phyloP scores from a whole-genome alignment of 2,329 filamentous ascomycete genomes.

The Pestalotiopsis sp. region DNA sequence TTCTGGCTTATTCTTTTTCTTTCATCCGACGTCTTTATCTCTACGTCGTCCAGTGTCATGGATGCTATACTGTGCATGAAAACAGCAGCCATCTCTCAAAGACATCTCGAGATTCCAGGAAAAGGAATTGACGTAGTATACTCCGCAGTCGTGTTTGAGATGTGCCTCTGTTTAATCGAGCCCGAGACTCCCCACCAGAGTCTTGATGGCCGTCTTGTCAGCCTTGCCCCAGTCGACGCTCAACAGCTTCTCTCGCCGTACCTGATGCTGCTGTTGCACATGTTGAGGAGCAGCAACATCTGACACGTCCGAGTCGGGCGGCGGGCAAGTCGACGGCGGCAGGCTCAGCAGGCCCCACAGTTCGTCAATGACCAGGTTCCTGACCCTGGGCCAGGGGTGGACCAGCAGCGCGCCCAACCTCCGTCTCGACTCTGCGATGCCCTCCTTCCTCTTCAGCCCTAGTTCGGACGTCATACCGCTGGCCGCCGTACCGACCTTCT shows the following conservation, averaged over 20 bases:
- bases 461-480: constrained; percentile 18
- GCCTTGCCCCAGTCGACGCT: constrained; percentile 61
- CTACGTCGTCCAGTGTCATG: no score
- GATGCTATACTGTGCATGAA: no score
- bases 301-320: neutral
- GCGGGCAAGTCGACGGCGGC: neutral
- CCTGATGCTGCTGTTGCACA: neutral
- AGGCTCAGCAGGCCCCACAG: constrained; percentile 50
- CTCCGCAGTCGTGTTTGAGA: neutral
- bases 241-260: constrained; percentile 37
- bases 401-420: constrained; percentile 74
- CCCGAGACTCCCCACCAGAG: constrained; percentile 45
- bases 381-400: constrained; percentile 81
- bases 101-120: no score
- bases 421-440: constrained; percentile 58
- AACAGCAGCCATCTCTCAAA: no score
- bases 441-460: constrained; percentile 39
- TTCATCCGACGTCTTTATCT: no score
- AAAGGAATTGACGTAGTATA: neutral
- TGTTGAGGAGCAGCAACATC: neutral
- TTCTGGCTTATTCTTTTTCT: no score
- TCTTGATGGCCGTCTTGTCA: constrained; percentile 48
- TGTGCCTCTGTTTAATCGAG: constrained; percentile 29
- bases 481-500: constrained; percentile 16
- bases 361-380: constrained; percentile 62